phyloP scores from a whole-genome alignment of 495 filamentous ascomycete species.

The Hyaloscypha hepaticicola region DNA sequence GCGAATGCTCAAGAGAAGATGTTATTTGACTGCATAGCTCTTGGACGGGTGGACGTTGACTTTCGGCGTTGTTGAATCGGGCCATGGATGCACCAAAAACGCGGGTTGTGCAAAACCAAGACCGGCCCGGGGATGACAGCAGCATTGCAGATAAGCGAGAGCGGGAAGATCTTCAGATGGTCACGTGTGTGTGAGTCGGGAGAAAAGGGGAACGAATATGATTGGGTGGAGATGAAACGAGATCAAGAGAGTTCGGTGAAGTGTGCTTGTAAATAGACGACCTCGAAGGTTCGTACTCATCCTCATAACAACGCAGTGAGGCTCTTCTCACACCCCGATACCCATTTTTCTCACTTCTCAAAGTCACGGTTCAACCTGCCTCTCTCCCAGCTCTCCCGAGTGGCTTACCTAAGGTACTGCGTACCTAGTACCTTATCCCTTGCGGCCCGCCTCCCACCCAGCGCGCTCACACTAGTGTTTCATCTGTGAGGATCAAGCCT shows the following conservation, averaged over 20 bases:
- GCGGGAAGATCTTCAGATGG: slow-evolving; percentile 9
- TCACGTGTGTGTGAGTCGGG: neutral
- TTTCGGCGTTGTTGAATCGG: slow-evolving; percentile 1
- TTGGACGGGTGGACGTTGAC: neutral
- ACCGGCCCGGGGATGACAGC: neutral
- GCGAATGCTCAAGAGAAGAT: neutral
- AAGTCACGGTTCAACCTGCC: neutral
- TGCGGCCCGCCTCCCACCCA: no score
- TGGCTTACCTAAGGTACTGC: no score
- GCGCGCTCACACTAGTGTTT: slow-evolving; percentile 3
- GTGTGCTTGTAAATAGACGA: no score
- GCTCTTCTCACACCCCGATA: neutral
- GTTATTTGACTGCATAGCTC: neutral
- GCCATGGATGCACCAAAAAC: neutral
- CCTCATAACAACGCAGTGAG: neutral
- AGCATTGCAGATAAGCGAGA: slow-evolving; percentile 16
- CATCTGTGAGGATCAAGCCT: neutral
- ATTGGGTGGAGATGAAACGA: neutral
- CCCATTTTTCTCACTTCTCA: neutral
- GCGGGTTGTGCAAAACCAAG: neutral
- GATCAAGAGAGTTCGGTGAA: neutral
- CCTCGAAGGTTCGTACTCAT: neutral
- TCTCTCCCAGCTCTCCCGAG: neutral
- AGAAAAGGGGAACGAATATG: neutral
- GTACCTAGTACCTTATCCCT: no score